Evolutionary conservation across 768 basidiomycete genomes (phyloP).

Genomic region (Lyophyllum shimeji): DNA sequence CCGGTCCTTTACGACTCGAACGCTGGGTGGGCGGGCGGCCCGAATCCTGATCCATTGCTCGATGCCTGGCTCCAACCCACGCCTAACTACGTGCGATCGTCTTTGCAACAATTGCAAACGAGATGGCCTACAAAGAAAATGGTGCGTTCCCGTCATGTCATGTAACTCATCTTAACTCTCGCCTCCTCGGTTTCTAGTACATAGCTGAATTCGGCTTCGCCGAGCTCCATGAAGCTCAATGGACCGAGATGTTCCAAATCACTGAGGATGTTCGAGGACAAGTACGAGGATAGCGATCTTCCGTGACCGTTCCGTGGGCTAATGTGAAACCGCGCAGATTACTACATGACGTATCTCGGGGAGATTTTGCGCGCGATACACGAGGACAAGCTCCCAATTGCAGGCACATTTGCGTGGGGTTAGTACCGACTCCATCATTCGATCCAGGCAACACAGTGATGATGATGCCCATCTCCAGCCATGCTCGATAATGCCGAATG

Average conservation of each 20-base stretch:
- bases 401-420: slow-evolving; percentile 50
- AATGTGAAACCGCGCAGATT: slow-evolving; percentile 33
- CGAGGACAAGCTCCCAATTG: slow-evolving; percentile 47
- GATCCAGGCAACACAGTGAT: slow-evolving; percentile 4
- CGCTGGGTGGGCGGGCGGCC: slow-evolving; percentile 48
- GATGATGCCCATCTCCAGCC: slow-evolving; percentile 21
- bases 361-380: slow-evolving; percentile 49
- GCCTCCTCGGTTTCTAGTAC: slow-evolving; percentile 25
- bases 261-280: slow-evolving; percentile 43
- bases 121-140: slow-evolving; percentile 49
- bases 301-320: background rate
- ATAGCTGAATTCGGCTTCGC: slow-evolving; percentile 53
- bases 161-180: background rate
- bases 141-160: slow-evolving; percentile 22
- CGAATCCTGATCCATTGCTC: slow-evolving; percentile 41
- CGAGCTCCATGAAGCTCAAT: slow-evolving; percentile 44
- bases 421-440: slow-evolving; percentile 9
- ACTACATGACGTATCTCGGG: slow-evolving; percentile 50
- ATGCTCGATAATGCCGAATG: slow-evolving; percentile 51
- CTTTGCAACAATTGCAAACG: slow-evolving; percentile 32
- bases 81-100: slow-evolving; percentile 35
- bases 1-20: slow-evolving; percentile 39
- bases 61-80: slow-evolving; percentile 44
- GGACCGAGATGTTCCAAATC: slow-evolving; percentile 42
- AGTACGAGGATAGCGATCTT: slow-evolving; percentile 28